These are phyloP conservation scores for Venturia aucupariae DNA, from an alignment of 2,329 filamentous ascomycete species.

Conservation along the genomic window DNA sequence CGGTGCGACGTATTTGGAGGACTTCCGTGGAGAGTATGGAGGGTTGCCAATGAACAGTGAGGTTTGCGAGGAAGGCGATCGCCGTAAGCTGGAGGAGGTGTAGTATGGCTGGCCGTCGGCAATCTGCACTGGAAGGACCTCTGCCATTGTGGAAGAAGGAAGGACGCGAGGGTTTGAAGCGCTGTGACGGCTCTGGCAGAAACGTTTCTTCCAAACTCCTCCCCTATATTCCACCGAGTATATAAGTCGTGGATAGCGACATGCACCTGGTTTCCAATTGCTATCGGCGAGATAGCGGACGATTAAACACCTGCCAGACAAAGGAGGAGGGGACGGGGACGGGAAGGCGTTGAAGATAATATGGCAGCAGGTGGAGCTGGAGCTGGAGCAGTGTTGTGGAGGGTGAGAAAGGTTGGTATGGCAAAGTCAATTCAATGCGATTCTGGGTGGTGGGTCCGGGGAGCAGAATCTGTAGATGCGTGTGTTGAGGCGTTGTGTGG, in stretches of 20 bases:
- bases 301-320: not conserved
- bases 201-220: not conserved
- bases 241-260: not conserved
- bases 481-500: slow-evolving; percentile 5
- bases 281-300: slow-evolving; percentile 4
- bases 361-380: no score
- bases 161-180: not conserved
- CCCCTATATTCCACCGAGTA: not conserved
- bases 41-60: slow-evolving; percentile 33
- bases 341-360: not conserved
- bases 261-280: not conserved
- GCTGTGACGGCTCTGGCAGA: not conserved
- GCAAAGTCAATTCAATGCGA: not conserved
- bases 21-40: slow-evolving; percentile 20
- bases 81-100: slow-evolving; percentile 30
- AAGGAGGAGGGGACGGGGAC: not conserved
- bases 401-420: not conserved
- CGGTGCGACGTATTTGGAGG: slow-evolving; percentile 25
- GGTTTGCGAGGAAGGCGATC: slow-evolving; percentile 33
- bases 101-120: slow-evolving; percentile 36
- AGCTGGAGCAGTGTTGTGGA: not conserved
- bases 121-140: slow-evolving; percentile 34
- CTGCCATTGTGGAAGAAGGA: slow-evolving; percentile 27
- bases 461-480: not conserved
- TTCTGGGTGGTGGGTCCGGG: not conserved